Percentiles rank a stretch among this genome's conserved stretches.
phyloP scores from a whole-genome alignment of 352 stramenopile genomes.

The Phytopythium helicoides region DNA sequence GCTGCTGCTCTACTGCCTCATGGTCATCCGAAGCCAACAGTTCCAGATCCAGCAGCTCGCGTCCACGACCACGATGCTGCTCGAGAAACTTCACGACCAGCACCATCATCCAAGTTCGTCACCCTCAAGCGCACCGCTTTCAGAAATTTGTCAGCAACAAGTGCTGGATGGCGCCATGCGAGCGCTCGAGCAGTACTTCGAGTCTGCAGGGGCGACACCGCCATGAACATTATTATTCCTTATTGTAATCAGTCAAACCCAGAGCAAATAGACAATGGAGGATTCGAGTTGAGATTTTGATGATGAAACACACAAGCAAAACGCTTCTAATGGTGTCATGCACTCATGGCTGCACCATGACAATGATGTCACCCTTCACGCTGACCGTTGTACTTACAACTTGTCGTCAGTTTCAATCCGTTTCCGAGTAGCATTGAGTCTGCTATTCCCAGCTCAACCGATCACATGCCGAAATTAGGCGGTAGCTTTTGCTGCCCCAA shows the following conservation, averaged over 20 bases:
- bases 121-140: constrained; percentile 9
- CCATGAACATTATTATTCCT: background rate
- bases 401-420: too few species aligned
- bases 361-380: too few species aligned
- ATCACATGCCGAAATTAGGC: too few species aligned
- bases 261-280: background rate
- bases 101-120: constrained; percentile 9
- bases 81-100: constrained; percentile 29
- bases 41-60: constrained; percentile 43
- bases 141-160: constrained; percentile 22
- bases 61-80: constrained; percentile 27
- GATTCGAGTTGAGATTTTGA: background rate
- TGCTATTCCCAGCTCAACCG: too few species aligned
- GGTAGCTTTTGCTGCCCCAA: too few species aligned
- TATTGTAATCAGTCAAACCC: background rate
- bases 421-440: too few species aligned
- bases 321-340: too few species aligned
- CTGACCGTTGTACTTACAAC: too few species aligned
- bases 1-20: constrained; percentile 31
- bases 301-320: too few species aligned
- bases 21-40: constrained; percentile 40
- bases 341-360: too few species aligned
- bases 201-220: constrained; percentile 5
- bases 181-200: constrained; percentile 25
- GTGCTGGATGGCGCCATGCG: constrained; percentile 20